A percentile compares a stretch with the other conserved stretches of the same genome.
Evolutionary conservation across 805 yeast genomes (phyloP).

Genomic region (Saturnispora serradocipensis): DNA sequence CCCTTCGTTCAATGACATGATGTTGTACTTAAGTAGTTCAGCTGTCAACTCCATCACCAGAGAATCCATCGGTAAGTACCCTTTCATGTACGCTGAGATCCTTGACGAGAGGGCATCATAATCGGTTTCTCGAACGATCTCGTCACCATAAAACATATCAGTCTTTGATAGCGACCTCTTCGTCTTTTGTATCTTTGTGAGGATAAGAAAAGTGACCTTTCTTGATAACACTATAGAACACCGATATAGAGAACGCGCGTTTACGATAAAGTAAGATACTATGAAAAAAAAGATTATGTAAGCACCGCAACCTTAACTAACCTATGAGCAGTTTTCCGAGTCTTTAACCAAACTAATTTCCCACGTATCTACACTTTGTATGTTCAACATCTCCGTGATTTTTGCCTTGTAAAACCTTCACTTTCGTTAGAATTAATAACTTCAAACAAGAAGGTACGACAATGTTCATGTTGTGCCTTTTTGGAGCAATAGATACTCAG

Average conservation of each 20-base stretch:
- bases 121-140: slow-evolving; percentile 39
- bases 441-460: too few relatives aligned
- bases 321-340: background rate
- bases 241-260: background rate
- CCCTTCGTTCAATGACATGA: slow-evolving; percentile 28
- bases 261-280: background rate
- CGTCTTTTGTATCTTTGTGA: too few relatives aligned
- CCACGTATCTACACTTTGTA: too few relatives aligned
- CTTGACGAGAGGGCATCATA: slow-evolving; percentile 65
- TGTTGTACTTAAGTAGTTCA: slow-evolving; percentile 31
- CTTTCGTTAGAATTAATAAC: too few relatives aligned
- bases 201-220: too few relatives aligned
- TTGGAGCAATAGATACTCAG: too few relatives aligned
- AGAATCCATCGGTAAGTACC: slow-evolving; percentile 36
- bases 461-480: too few relatives aligned
- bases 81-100: slow-evolving; percentile 38
- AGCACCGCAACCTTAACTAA: background rate
- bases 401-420: too few relatives aligned
- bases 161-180: background rate
- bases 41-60: slow-evolving; percentile 25
- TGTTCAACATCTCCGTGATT: too few relatives aligned
- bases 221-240: too few relatives aligned
- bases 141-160: slow-evolving; percentile 9
- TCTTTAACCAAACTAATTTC: too few relatives aligned
- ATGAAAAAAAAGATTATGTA: background rate